Evolutionary conservation across 108 stramenopile species (phyloP), one percentile per base, ranked within the genome.

Genomic region (Seminavis robusta): DNA sequence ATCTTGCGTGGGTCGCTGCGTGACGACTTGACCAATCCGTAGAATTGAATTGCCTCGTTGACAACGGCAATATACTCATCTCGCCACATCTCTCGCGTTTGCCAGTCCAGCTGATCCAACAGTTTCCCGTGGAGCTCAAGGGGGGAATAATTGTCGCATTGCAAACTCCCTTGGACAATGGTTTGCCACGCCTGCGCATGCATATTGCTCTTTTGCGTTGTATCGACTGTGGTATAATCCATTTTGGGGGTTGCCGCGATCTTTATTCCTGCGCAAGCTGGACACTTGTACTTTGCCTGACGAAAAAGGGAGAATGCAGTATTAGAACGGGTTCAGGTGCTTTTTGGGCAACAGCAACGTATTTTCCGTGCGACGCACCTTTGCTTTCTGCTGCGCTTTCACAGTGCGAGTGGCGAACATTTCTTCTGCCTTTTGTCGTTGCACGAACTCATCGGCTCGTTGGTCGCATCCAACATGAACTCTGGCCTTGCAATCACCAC

Each of bases 61-160:
- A 83, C 58, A 13, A 83, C 66, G 26, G 42, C 57, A 15, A 60
- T 34, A 49, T 83, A 83, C 30, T 79, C 77, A 41, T 76, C 67
- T 30, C 71, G 49, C 74, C 77, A 83, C 56, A 78, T 55, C 29
- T 76, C 71, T n/a, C 71, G 59, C 11, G 73, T 73, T 41, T 57
- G 65, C 81, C 77, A 83, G 32, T 76, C 77, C 23, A 77, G 58
- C 43, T 68, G 55, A 32, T 79, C 64, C 57, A 63, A 64, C 26
- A 83, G 54, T 57, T 79, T 65, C 36, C 59, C 58, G 31, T 73
- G 53, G 3, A 80, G 24, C 24, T 80, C 79, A 11, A 37, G 5
- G 7, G 42, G 52, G 4, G 61, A 41, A 24, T 45, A 44, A n/a
- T 41, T 26, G 10, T 66, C 64, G 1, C 55, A n/a, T n/a, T n/a